These are phyloP conservation scores for Aureobasidium sp. DNA, from an alignment of 2,329 filamentous ascomycete species.

Conservation along the genomic window DNA sequence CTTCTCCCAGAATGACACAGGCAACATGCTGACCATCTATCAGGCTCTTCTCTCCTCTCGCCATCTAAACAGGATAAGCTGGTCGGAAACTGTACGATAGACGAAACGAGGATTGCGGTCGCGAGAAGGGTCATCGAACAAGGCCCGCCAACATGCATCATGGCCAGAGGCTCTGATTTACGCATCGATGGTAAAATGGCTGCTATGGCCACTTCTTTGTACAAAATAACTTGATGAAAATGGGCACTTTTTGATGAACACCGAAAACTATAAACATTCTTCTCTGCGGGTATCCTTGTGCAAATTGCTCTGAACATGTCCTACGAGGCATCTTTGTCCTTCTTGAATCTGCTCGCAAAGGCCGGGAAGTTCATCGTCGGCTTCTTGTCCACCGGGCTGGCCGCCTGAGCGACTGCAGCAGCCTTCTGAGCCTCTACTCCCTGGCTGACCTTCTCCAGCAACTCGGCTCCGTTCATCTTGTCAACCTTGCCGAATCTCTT, in stretches of 20 bases:
- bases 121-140: not conserved
- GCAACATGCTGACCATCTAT: not conserved
- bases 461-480: constrained; percentile 74
- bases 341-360: constrained; percentile 19
- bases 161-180: not conserved
- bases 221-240: not conserved
- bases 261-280: not conserved
- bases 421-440: constrained; percentile 19
- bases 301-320: not conserved
- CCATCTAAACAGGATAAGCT: constrained; percentile 15
- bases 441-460: constrained; percentile 71
- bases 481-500: constrained; percentile 93
- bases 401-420: constrained; percentile 14
- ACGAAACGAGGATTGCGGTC: not conserved
- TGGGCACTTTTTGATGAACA: constrained; percentile 4
- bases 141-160: not conserved
- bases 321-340: constrained; percentile 7
- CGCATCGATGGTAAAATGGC: not conserved
- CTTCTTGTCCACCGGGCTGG: constrained; percentile 16
- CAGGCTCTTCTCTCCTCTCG: constrained; percentile 23
- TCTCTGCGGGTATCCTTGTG: not conserved
- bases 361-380: constrained; percentile 17
- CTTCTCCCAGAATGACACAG: not conserved
- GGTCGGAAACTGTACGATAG: constrained; percentile 9
- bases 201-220: not conserved